These are phyloP conservation scores for Conoideocrella luteorostrata DNA, from an alignment of 2,329 filamentous ascomycete species.

Conservation along the genomic window DNA sequence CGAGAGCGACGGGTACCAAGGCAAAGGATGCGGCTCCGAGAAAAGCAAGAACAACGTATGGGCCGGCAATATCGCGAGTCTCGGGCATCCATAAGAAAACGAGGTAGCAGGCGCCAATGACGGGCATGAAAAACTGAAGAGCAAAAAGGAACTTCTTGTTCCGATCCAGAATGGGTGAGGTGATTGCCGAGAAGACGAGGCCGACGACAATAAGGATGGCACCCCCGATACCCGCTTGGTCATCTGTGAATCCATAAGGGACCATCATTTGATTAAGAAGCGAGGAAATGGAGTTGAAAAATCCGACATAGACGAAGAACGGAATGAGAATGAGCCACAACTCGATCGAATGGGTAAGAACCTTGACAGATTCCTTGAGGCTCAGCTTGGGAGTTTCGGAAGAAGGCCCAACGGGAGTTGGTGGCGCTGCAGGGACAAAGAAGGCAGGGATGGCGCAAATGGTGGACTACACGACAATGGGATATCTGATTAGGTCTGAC, in stretches of 20 bases:
- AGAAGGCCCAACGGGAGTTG: conserved; percentile 68
- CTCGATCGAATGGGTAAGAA: conserved; percentile 53
- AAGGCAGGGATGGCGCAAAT: conserved; percentile 64
- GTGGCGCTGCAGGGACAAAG: conserved; percentile 71
- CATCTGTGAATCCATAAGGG: conserved; percentile 79
- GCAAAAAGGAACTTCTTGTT: conserved; percentile 71
- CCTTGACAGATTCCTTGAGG: conserved; percentile 44
- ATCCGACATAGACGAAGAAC: conserved; percentile 79
- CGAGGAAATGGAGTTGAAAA: conserved; percentile 88
- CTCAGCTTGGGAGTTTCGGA: conserved; percentile 51
- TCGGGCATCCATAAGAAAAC: conserved; percentile 70
- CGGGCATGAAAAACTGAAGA: conserved; percentile 67
- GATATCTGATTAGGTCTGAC: conserved; percentile 1
- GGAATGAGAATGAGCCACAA: conserved; percentile 77
- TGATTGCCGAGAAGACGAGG: conserved; percentile 67
- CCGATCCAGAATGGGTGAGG: conserved; percentile 76
- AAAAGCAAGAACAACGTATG: conserved; percentile 68
- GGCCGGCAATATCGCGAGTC: conserved; percentile 54
- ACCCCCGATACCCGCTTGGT: conserved; percentile 82
- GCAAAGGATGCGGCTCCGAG: conserved; percentile 76
- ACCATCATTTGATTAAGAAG: conserved; percentile 84
- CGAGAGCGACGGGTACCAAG: conserved; percentile 76
- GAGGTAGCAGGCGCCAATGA: conserved; percentile 69
- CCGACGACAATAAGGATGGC: conserved; percentile 86
- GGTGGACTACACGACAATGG: conserved; percentile 26